Conservation (phyloP, 768 basidiomycete species). For the Leccinum pellstonianum region DNA sequence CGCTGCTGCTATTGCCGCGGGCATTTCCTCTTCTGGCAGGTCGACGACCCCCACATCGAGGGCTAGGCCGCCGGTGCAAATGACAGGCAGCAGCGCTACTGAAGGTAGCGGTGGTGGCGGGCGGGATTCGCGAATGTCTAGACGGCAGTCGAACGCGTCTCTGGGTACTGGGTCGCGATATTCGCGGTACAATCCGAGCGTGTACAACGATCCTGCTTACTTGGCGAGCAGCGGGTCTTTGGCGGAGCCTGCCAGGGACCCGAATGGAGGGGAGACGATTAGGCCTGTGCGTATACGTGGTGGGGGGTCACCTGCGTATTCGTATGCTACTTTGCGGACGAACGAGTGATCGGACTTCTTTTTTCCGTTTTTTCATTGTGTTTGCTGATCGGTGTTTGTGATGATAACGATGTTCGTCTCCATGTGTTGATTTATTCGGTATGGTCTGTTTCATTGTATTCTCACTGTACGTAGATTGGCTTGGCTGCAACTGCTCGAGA, state of each 20-base stretch:
- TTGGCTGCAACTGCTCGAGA: background rate
- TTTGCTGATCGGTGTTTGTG: background rate
- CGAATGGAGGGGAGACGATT: conserved; percentile 22
- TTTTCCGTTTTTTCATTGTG: background rate
- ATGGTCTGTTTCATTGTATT: conserved; percentile 15
- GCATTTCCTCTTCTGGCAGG: background rate
- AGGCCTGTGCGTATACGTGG: conserved; percentile 18
- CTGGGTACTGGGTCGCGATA: conserved; percentile 18
- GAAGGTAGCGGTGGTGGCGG: conserved; percentile 1
- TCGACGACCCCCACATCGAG: conserved; percentile 16
- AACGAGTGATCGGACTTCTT: conserved; percentile 11
- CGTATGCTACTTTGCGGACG: conserved; percentile 16
- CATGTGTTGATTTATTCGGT: conserved; percentile 7
- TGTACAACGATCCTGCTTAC: conserved; percentile 30
- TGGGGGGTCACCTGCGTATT: conserved; percentile 20
- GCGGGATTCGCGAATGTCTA: conserved; percentile 13
- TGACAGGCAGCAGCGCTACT: conserved; percentile 10
- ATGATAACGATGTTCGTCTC: background rate
- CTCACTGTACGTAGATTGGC: background rate
- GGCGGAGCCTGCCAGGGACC: conserved; percentile 23
- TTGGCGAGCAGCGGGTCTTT: conserved; percentile 29
- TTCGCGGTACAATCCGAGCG: conserved; percentile 20
- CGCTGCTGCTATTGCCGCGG: conserved; percentile 1
- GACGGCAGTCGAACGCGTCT: conserved; percentile 28
- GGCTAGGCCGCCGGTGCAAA: conserved; percentile 11